phyloP scores from a whole-genome alignment of 306 rosid species.

The Herpetospermum pedunculosum region DNA sequence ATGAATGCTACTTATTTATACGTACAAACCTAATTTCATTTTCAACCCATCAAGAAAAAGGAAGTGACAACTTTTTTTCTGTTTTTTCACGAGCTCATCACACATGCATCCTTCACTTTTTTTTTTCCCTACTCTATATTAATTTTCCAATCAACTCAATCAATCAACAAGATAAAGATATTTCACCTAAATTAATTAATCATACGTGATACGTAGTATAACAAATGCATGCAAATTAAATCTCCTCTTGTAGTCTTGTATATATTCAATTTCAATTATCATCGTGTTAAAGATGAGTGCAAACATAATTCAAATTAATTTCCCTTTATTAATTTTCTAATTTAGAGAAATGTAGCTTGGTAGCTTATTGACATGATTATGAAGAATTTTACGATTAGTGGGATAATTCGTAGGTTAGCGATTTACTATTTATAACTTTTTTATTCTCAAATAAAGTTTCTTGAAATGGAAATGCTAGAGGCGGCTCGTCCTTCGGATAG shows the following conservation, averaged over 20 bases:
- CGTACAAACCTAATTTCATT: neutral
- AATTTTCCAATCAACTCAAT: neutral
- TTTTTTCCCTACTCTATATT: neutral
- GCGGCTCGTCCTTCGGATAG: too few relatives aligned
- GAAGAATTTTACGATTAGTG: too few relatives aligned
- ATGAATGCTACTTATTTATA: neutral
- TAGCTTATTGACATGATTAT: too few relatives aligned
- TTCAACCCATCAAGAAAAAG: neutral
- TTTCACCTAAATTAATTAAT: neutral
- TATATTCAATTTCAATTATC: too few relatives aligned
- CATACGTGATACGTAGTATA: neutral
- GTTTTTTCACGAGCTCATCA: neutral
- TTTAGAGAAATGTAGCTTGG: too few relatives aligned
- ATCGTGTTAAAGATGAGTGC: too few relatives aligned
- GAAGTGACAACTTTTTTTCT: neutral
- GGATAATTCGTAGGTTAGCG: too few relatives aligned
- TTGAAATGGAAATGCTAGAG: too few relatives aligned
- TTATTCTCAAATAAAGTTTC: too few relatives aligned
- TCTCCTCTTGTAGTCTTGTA: fast-evolving
- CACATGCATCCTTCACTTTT: neutral
- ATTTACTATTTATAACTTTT: too few relatives aligned
- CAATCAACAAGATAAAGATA: neutral
- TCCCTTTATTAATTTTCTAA: too few relatives aligned
- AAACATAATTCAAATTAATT: too few relatives aligned
- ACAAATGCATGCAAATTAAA: neutral